phyloP scores from a whole-genome alignment of 768 basidiomycete species.

The Xerocomus potaroensis region DNA sequence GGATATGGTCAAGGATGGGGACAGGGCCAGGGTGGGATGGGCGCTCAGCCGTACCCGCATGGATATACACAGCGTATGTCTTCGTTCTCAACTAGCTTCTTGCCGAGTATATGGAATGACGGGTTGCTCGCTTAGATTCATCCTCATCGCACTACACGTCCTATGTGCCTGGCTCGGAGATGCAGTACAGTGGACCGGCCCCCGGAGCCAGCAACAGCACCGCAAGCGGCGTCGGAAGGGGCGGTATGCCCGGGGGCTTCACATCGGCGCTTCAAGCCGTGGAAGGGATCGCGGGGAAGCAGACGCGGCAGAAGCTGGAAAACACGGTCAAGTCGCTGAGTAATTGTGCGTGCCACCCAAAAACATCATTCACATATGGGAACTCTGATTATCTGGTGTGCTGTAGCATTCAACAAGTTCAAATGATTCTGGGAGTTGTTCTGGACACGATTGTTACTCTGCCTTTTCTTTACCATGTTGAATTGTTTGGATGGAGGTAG shows the following conservation, averaged over 20 bases:
- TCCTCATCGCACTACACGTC: slow-evolving; percentile 10
- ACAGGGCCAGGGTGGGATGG: neutral
- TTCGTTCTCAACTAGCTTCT: neutral
- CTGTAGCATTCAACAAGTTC: slow-evolving; percentile 5
- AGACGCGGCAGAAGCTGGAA: slow-evolving; percentile 47
- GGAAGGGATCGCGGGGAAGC: slow-evolving; percentile 53
- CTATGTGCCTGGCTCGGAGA: slow-evolving; percentile 4
- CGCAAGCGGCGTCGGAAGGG: slow-evolving; percentile 1
- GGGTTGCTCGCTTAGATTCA: slow-evolving; percentile 1
- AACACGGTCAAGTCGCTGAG: slow-evolving; percentile 42
- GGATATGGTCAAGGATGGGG: neutral
- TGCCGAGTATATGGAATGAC: neutral
- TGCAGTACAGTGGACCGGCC: neutral
- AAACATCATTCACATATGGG: no score
- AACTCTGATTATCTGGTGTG: slow-evolving; percentile 2
- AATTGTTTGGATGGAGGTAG: no score
- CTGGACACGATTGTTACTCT: no score
- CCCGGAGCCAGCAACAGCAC: neutral
- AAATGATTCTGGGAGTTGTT: neutral
- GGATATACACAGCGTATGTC: slow-evolving; percentile 35
- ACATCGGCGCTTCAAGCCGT: slow-evolving; percentile 43
- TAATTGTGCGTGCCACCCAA: slow-evolving; percentile 57
- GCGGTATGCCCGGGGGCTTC: slow-evolving; percentile 20
- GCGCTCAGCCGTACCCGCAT: neutral
- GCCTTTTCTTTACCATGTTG: no score